Evolutionary conservation across 2,329 filamentous ascomycete genomes (phyloP).

Genomic region (Paracorniculantispora psalliotae): DNA sequence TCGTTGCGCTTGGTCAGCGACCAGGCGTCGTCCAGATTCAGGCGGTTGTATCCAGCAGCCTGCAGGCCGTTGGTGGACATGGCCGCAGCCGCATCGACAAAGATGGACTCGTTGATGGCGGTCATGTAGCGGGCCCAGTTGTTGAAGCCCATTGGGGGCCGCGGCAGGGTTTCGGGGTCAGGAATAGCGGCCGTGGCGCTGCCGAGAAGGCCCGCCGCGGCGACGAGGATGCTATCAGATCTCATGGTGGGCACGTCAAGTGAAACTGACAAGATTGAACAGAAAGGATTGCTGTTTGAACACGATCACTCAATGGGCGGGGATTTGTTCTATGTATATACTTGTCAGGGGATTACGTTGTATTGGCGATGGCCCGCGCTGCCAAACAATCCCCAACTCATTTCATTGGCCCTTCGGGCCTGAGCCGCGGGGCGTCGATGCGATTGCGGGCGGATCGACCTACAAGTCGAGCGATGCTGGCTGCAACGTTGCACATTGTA

Average conservation of each 20-base stretch:
- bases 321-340: background rate
- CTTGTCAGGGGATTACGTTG: background rate
- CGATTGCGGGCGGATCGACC: background rate
- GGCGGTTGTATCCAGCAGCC: constrained; percentile 24
- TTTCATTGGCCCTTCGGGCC: background rate
- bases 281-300: background rate
- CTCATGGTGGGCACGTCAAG: background rate
- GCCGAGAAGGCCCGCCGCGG: background rate
- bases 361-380: too few relatives aligned
- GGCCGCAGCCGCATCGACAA: constrained; percentile 40
- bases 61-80: constrained; percentile 38
- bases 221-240: background rate
- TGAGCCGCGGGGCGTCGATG: background rate
- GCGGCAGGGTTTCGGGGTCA: constrained; percentile 5
- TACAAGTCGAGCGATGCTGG: background rate
- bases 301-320: background rate
- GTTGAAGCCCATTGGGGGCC: constrained; percentile 48
- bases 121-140: constrained; percentile 45
- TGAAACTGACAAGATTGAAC: background rate
- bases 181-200: background rate
- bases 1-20: constrained; percentile 28
- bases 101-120: constrained; percentile 42
- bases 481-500: constrained; percentile 4
- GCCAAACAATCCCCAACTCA: background rate
- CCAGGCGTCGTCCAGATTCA: constrained; percentile 45